Percentiles rank a stretch among this genome's conserved stretches.
phyloP scores from a whole-genome alignment of 2,329 filamentous ascomycete species.

The Beauveria medogensis region DNA sequence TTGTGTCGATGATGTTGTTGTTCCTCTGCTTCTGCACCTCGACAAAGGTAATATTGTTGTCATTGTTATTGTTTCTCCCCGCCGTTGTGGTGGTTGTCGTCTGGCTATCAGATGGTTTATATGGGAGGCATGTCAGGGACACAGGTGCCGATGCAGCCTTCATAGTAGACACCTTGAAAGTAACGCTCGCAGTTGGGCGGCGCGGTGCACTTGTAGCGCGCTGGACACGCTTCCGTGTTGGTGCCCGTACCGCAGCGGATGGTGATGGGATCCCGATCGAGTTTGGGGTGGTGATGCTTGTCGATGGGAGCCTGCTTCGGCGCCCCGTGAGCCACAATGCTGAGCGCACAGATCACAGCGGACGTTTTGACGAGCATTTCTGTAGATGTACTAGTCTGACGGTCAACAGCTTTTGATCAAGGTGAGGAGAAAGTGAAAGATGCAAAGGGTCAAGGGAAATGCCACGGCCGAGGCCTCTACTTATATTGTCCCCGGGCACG shows the following conservation, averaged over 20 bases:
- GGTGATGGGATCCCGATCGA: slow-evolving; percentile 2
- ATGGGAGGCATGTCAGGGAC: slow-evolving; percentile 2
- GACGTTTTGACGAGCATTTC: slow-evolving; percentile 3
- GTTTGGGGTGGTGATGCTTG: neutral
- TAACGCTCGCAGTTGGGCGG: slow-evolving; percentile 6
- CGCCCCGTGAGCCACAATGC: neutral
- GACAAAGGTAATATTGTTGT: neutral
- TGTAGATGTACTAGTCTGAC: too few relatives aligned
- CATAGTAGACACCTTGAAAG: slow-evolving; percentile 9
- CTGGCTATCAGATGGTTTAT: neutral
- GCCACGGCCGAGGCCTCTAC: neutral
- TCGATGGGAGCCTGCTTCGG: neutral
- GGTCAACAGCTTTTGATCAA: neutral
- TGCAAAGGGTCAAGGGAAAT: neutral
- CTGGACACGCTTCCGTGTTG: slow-evolving; percentile 7
- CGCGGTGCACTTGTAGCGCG: slow-evolving; percentile 7
- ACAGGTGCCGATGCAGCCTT: slow-evolving; percentile 9
- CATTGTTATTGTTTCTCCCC: neutral
- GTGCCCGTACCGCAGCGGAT: slow-evolving; percentile 11
- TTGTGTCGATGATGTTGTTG: neutral
- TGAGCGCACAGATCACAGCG: neutral
- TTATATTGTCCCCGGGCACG: neutral
- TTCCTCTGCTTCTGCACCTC: neutral
- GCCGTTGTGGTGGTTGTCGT: neutral
- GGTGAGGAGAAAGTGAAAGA: neutral